Evolutionary conservation across 768 basidiomycete genomes (phyloP), one percentile per base, ranked within the genome.

Genomic region (Boletales sp.): DNA sequence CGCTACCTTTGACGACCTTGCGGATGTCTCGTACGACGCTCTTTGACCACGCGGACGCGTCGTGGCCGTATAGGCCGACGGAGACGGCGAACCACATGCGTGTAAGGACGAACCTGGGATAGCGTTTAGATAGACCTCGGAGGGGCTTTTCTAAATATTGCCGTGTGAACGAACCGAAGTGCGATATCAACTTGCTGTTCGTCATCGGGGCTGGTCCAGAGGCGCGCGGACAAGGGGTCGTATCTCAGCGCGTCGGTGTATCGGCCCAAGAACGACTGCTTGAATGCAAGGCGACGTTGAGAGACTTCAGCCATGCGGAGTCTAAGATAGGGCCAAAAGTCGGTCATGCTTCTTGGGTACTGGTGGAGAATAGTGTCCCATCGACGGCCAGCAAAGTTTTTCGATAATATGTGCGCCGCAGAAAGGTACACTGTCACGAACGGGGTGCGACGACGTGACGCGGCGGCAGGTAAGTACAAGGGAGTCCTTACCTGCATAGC

Each of bases 281-380:
- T 54, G 58, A 79, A 85, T n/a, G 57, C 54, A 4, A 49, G 48
- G 46, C 67, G 73, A 36, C 79, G 72, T 15, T 47, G 50, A 0
- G 51, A 36, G 1, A 63, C 57, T 61, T 87, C 84, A 12, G 58
- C 53, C 50, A 71, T 58, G n/a, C 87, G 78, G 18, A 69, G 58
- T 24, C 65, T 66, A 31, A 88, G 72, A 62, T 89, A 89, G 8
- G 87, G 85, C 88, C 88, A 90, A 60, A 84, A 71, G 54, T 89
- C 81, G 1, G 75, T 79, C 67, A 75, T 81, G 15, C 70, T 73
- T 18, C 50, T 65, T 14, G 76, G 64, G 55, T 78, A 68, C 11
- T 63, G 61, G 40, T 66, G 50, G 42, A 79, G 52, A 8, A 81
- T 45, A 1, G 53, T 32, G 15, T 69, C 66, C 38, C 82, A 66